Percentiles rank a stretch among this genome's conserved stretches.
Evolutionary conservation across 2,329 filamentous ascomycete genomes (phyloP).

Genomic region (Penicillium sumatraense): DNA sequence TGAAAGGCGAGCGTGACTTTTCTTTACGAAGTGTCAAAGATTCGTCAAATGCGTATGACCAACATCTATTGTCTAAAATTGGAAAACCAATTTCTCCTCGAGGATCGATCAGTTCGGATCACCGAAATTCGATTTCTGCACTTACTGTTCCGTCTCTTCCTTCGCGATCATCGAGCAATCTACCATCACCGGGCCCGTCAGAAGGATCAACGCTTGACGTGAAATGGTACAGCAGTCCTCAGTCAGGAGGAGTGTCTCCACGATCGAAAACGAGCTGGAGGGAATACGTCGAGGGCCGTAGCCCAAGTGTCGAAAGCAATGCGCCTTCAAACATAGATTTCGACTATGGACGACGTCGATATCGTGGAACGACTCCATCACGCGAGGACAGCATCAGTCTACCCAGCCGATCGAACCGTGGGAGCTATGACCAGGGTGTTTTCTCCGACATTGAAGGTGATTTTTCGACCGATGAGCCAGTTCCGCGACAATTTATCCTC

Average conservation of each 20-base stretch:
- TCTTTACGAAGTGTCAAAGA: slow-evolving; percentile 61
- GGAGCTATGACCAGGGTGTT: slow-evolving; percentile 66
- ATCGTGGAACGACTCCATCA: slow-evolving; percentile 52
- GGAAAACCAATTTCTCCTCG: slow-evolving; percentile 63
- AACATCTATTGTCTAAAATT: slow-evolving; percentile 65
- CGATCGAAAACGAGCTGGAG: slow-evolving; percentile 45
- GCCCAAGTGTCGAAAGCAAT: slow-evolving; percentile 50
- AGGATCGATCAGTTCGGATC: slow-evolving; percentile 39
- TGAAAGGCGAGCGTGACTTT: slow-evolving; percentile 64
- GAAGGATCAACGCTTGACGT: slow-evolving; percentile 39
- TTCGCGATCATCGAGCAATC: slow-evolving; percentile 35
- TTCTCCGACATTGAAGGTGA: slow-evolving; percentile 56
- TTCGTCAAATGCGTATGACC: slow-evolving; percentile 66
- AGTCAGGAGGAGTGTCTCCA: slow-evolving; percentile 48
- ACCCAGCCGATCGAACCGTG: slow-evolving; percentile 58
- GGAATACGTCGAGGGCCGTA: slow-evolving; percentile 47
- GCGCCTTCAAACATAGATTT: slow-evolving; percentile 45
- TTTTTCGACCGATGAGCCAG: slow-evolving; percentile 43
- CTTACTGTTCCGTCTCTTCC: slow-evolving; percentile 41
- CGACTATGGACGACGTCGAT: slow-evolving; percentile 52
- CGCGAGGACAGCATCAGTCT: slow-evolving; percentile 57
- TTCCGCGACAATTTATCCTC: slow-evolving; percentile 42
- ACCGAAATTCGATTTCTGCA: slow-evolving; percentile 34
- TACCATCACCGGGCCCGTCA: slow-evolving; percentile 37
- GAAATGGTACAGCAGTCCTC: slow-evolving; percentile 45